Percentiles rank a stretch among this genome's conserved stretches.
Conservation (phyloP, 2,329 filamentous ascomycete genomes). For the Botrytis fabae region DNA sequence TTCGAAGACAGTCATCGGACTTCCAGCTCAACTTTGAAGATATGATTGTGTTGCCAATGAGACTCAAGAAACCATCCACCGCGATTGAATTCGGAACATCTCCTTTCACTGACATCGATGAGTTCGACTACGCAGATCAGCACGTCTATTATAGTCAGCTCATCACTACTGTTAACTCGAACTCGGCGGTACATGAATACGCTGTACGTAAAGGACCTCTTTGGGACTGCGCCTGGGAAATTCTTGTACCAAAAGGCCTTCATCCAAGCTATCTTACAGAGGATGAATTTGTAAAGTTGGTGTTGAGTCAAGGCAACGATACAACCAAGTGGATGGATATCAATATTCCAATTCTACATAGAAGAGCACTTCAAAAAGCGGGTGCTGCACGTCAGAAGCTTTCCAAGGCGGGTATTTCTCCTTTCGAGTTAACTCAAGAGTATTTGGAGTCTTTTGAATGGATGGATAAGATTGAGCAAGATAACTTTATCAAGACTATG, state of each 20-base stretch:
- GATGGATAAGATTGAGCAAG: slow-evolving; percentile 28
- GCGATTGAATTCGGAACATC: neutral
- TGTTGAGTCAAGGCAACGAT: slow-evolving; percentile 21
- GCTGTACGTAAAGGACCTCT: slow-evolving; percentile 21
- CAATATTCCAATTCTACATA: slow-evolving; percentile 18
- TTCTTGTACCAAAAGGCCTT: slow-evolving; percentile 26
- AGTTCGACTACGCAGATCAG: slow-evolving; percentile 22
- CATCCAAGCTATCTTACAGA: slow-evolving; percentile 28
- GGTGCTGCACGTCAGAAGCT: slow-evolving; percentile 23
- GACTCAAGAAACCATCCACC: slow-evolving; percentile 9
- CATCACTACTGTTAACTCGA: slow-evolving; percentile 11
- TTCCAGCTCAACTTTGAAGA: slow-evolving; percentile 21
- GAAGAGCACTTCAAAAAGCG: slow-evolving; percentile 24
- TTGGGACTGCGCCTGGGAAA: slow-evolving; percentile 24
- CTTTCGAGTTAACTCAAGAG: slow-evolving; percentile 22
- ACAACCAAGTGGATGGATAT: slow-evolving; percentile 24
- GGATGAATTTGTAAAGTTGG: slow-evolving; percentile 25
- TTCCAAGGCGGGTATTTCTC: slow-evolving; percentile 25
- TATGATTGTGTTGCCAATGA: slow-evolving; percentile 22
- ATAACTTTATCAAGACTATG: slow-evolving; percentile 23
- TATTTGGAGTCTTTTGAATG: slow-evolving; percentile 27
- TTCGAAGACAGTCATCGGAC: slow-evolving; percentile 9
- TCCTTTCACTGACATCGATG: slow-evolving; percentile 15
- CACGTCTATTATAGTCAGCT: slow-evolving; percentile 17
- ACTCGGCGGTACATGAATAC: slow-evolving; percentile 23